phyloP scores from a whole-genome alignment of 768 basidiomycete genomes.

The Lactifluus volemus region DNA sequence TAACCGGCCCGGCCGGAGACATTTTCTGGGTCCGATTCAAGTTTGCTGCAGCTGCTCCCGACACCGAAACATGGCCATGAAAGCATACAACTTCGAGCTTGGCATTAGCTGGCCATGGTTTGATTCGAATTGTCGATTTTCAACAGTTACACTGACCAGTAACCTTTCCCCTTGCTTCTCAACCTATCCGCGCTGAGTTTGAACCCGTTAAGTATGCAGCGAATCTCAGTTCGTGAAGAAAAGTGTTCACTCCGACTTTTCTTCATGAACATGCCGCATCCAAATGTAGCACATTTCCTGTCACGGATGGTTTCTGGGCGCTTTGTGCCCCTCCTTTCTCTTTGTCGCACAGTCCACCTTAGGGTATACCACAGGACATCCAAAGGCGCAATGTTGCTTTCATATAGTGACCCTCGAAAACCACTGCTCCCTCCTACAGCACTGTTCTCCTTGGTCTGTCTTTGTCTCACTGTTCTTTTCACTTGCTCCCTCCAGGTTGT shows the following conservation, averaged over 20 bases:
- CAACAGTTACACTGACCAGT: neutral
- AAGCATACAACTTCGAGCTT: too few species aligned
- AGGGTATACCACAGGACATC: neutral
- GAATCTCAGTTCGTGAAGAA: neutral
- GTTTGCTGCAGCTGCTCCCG: too few species aligned
- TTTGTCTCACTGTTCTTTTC: neutral
- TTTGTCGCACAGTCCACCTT: conserved; percentile 1
- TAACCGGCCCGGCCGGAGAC: too few species aligned
- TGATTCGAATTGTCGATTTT: neutral
- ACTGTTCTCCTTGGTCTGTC: neutral
- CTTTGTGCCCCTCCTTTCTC: conserved; percentile 3
- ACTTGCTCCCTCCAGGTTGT: neutral
- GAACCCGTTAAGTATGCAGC: neutral
- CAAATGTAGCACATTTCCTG: neutral
- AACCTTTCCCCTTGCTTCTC: neutral
- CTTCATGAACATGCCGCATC: neutral
- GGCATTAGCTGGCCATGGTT: neutral
- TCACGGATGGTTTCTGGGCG: neutral
- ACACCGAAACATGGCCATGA: too few species aligned
- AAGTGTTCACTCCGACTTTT: neutral
- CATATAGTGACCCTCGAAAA: neutral
- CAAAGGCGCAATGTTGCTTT: conserved; percentile 2
- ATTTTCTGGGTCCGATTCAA: too few species aligned
- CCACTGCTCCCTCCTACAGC: neutral
- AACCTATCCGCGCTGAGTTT: conserved; percentile 9